Evolutionary conservation across 2,329 filamentous ascomycete species (phyloP).

Genomic region (Chaetomiaceae sp.): DNA sequence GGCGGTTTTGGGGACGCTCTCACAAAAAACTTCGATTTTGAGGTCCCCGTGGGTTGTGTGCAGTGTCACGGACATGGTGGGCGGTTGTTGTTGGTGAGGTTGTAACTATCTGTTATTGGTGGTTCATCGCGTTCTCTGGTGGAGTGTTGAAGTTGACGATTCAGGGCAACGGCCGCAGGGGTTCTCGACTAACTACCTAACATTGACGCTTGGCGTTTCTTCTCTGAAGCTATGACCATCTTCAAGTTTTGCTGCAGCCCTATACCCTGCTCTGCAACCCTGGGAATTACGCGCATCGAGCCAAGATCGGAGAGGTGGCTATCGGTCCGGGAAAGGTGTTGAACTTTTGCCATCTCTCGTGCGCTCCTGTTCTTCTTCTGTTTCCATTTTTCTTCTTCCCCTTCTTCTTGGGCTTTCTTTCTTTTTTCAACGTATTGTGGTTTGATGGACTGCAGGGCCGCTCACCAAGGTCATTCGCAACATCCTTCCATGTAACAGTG

Average conservation of each 20-base stretch:
- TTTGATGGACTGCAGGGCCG: no score
- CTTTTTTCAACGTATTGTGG: no score
- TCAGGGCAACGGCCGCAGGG: background rate
- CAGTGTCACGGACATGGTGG: constrained; percentile 63
- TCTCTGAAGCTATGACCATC: constrained; percentile 11
- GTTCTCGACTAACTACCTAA: background rate
- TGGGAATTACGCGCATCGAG: no score
- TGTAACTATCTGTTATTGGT: background rate
- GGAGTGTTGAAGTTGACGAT: background rate
- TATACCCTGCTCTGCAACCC: background rate
- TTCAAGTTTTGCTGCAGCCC: background rate
- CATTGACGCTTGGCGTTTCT: background rate
- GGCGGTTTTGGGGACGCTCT: constrained; percentile 86
- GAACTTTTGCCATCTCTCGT: no score
- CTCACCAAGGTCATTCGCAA: no score
- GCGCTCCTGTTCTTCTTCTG: no score
- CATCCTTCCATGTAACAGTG: no score
- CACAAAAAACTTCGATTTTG: constrained; percentile 95
- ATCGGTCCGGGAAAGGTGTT: background rate
- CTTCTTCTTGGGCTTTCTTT: no score
- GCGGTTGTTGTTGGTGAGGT: background rate
- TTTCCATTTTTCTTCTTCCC: no score
- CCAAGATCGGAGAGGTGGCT: background rate
- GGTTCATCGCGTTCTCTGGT: background rate
- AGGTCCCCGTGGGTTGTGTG: constrained; percentile 87